These are phyloP conservation scores for Gonium pectorale DNA, from an alignment of 139 green algal genomes.

Conservation along the genomic window DNA sequence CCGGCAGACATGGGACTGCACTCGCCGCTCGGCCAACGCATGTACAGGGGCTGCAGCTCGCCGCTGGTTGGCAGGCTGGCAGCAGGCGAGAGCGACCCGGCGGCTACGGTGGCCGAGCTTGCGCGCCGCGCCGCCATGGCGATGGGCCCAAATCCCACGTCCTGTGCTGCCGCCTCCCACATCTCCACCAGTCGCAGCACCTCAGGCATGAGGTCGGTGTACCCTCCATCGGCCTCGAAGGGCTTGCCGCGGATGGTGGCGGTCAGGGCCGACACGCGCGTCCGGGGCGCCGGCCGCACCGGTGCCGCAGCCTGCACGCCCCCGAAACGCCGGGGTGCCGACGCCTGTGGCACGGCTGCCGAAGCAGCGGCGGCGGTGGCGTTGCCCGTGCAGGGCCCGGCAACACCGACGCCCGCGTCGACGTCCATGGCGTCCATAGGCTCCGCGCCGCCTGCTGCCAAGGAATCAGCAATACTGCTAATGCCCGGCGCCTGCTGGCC, in stretches of 20 bases:
- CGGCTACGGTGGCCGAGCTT: too few relatives aligned
- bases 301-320: slow-evolving; percentile 26
- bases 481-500: too few relatives aligned
- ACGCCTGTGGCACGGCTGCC: neutral
- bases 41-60: neutral
- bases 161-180: neutral
- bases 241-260: slow-evolving; percentile 10
- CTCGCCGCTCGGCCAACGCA: too few relatives aligned
- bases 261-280: slow-evolving; percentile 33
- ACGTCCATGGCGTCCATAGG: slow-evolving; percentile 3
- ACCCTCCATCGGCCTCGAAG: slow-evolving; percentile 26
- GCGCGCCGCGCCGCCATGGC: slow-evolving; percentile 9
- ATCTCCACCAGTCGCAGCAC: slow-evolving; percentile 9
- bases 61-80: neutral
- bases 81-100: neutral
- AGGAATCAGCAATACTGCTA: too few relatives aligned
- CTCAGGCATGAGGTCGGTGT: slow-evolving; percentile 27
- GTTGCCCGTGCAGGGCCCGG: neutral
- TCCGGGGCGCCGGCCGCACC: neutral
- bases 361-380: neutral
- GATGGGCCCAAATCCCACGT: slow-evolving; percentile 3
- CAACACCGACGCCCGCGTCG: neutral
- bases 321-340: neutral
- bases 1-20: too few relatives aligned
- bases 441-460: too few relatives aligned